Conservation (phyloP, 2,329 filamentous ascomycete species). For the Aspergillus quadricinctus region DNA sequence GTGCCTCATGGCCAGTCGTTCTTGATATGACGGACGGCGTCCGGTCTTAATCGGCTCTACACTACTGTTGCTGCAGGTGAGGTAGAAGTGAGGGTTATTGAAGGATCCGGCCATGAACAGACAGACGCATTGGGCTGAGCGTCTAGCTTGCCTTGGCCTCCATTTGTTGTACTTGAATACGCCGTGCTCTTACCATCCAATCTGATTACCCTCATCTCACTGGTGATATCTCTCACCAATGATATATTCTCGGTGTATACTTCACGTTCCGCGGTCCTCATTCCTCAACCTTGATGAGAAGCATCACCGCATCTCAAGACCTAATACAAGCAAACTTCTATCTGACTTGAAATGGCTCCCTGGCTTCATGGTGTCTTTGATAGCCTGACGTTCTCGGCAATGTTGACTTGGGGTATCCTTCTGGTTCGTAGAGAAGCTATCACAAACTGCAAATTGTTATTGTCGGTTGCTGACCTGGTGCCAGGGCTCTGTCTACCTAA, state of each 20-base stretch:
- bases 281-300: neutral
- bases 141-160: neutral
- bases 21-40: neutral
- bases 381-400: neutral
- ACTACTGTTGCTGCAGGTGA: neutral
- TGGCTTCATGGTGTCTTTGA: neutral
- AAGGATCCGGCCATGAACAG: neutral
- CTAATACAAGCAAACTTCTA: neutral
- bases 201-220: neutral
- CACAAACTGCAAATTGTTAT: neutral
- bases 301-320: neutral
- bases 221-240: neutral
- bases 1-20: neutral
- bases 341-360: neutral
- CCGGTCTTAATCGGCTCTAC: neutral
- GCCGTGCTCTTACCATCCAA: neutral
- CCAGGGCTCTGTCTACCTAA: neutral
- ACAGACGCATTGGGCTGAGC: neutral
- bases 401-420: neutral
- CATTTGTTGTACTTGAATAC: no score
- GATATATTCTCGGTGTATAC: neutral
- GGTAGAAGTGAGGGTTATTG: neutral
- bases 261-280: neutral
- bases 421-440: neutral
- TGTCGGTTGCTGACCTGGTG: neutral